Conservation (phyloP, 2,329 filamentous ascomycete genomes). For the Didymellaceae sp. region DNA sequence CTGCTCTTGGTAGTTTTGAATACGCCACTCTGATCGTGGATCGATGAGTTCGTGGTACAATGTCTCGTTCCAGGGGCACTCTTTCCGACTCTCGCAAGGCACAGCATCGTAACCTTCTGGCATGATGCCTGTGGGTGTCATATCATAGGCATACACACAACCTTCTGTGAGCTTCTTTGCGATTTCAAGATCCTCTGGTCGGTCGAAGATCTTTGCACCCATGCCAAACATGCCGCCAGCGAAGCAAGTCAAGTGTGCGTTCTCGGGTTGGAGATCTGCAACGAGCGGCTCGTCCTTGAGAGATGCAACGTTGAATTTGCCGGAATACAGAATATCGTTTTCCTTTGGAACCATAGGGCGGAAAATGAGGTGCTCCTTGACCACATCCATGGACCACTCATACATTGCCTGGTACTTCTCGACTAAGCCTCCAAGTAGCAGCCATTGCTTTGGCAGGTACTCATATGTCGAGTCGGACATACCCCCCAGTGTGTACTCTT, state of each 20-base stretch:
- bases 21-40: slow-evolving; percentile 38
- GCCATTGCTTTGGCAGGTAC: slow-evolving; percentile 57
- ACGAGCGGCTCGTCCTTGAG: slow-evolving; percentile 29
- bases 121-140: slow-evolving; percentile 65
- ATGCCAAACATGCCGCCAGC: slow-evolving; percentile 74
- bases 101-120: slow-evolving; percentile 64
- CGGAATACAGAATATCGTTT: slow-evolving; percentile 53
- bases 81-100: slow-evolving; percentile 52
- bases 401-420: slow-evolving; percentile 62
- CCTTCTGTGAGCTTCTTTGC: slow-evolving; percentile 67
- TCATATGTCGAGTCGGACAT: slow-evolving; percentile 52
- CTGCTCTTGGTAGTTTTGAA: slow-evolving; percentile 35
- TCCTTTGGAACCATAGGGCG: slow-evolving; percentile 58
- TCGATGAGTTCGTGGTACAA: slow-evolving; percentile 51
- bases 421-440: slow-evolving; percentile 55
- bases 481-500: slow-evolving; percentile 52
- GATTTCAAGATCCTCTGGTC: slow-evolving; percentile 60
- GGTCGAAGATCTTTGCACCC: slow-evolving; percentile 66
- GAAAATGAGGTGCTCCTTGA: slow-evolving; percentile 57
- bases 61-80: slow-evolving; percentile 56
- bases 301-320: slow-evolving; percentile 47
- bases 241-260: slow-evolving; percentile 73
- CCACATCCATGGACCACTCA: slow-evolving; percentile 56
- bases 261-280: slow-evolving; percentile 44
- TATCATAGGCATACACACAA: slow-evolving; percentile 68